Percentiles rank a stretch among this genome's conserved stretches.
Conservation (phyloP, 768 basidiomycete genomes). For the Trametes villosa region DNA sequence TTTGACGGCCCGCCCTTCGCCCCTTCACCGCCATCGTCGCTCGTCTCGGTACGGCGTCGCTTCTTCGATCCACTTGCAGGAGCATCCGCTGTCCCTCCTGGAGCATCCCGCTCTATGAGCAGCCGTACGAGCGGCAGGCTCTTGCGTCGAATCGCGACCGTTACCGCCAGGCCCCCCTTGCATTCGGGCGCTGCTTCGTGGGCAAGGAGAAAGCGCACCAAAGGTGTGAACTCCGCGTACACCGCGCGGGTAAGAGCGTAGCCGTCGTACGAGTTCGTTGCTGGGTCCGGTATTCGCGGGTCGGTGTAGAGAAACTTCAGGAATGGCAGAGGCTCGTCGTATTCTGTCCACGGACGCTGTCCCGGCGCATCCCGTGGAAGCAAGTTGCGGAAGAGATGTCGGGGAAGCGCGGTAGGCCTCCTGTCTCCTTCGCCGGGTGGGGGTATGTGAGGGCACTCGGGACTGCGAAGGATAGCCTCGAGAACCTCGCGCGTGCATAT, state of each 20-base stretch:
- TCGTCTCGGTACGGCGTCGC: background rate
- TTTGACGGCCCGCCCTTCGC: background rate
- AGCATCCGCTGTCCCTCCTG: slow-evolving; percentile 12
- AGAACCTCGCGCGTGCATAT: slow-evolving; percentile 45
- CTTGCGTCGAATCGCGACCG: slow-evolving; percentile 73
- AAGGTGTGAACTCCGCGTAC: slow-evolving; percentile 59
- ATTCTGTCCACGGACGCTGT: slow-evolving; percentile 44
- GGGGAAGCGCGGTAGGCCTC: slow-evolving; percentile 56
- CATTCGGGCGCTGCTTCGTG: slow-evolving; percentile 70
- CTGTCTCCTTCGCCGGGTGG: background rate
- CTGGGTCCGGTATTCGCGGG: slow-evolving; percentile 45
- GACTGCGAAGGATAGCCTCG: slow-evolving; percentile 47
- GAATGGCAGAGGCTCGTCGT: slow-evolving; percentile 65
- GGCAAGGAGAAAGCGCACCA: slow-evolving; percentile 72
- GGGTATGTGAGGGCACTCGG: slow-evolving; percentile 15
- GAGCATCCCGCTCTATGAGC: slow-evolving; percentile 66
- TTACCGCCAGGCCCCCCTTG: slow-evolving; percentile 67
- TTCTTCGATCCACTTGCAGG: background rate
- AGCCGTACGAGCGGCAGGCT: slow-evolving; percentile 71
- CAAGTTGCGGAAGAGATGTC: slow-evolving; percentile 65
- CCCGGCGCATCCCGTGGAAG: slow-evolving; percentile 27
- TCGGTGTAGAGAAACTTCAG: slow-evolving; percentile 58
- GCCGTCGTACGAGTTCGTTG: slow-evolving; percentile 72
- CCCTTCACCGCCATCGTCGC: background rate
- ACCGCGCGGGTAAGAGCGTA: slow-evolving; percentile 86